Conservation (phyloP, 306 rosid genomes). For the Crotalaria pallida region DNA sequence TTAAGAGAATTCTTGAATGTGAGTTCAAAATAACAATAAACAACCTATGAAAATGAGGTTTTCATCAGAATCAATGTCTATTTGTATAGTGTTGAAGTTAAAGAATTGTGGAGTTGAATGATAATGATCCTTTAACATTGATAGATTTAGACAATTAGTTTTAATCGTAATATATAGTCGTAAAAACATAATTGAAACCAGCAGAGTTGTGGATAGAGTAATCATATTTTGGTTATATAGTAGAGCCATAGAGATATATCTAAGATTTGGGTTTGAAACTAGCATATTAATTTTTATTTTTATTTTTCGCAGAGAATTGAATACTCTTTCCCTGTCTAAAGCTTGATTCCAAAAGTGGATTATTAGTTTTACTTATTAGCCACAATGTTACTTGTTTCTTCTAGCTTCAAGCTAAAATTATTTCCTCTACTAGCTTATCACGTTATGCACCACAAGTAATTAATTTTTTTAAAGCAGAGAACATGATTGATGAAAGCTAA, state of each 20-base stretch:
- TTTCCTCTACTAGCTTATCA: too few relatives aligned
- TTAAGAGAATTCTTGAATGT: not conserved
- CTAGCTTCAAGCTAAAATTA: too few relatives aligned
- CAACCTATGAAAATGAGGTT: not conserved
- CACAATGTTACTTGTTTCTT: too few relatives aligned
- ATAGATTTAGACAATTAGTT: not conserved
- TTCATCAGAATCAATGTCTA: not conserved
- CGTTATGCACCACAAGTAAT: too few relatives aligned
- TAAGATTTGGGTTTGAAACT: not conserved
- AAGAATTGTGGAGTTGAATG: not conserved
- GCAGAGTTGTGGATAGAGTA: not conserved
- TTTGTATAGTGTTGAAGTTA: not conserved
- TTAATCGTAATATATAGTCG: too few relatives aligned
- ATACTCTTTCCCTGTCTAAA: too few relatives aligned
- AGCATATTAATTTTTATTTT: too few relatives aligned
- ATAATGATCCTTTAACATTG: too few relatives aligned
- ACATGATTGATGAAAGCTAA: too few relatives aligned
- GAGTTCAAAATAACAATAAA: not conserved
- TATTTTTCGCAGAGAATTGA: not conserved
- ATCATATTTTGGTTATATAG: not conserved
- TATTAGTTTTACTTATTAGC: too few relatives aligned
- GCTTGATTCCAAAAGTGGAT: too few relatives aligned
- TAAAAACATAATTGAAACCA: not conserved
- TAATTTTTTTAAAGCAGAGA: not conserved
- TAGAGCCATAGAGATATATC: not conserved